phyloP scores from a whole-genome alignment of 306 rosid species.

The Ammopiptanthus mongolicus region DNA sequence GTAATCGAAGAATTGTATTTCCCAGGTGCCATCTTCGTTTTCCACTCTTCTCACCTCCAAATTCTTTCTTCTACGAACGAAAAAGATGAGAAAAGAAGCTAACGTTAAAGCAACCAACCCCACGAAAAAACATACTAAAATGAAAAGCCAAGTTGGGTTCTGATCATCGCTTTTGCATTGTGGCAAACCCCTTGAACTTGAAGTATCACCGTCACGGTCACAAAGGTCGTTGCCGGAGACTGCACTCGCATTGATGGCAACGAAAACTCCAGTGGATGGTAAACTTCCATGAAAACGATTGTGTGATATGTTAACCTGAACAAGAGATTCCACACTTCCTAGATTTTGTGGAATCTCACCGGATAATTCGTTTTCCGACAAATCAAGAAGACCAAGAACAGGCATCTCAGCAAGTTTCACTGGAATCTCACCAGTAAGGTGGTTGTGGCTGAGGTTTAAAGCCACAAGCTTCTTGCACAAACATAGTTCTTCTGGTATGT shows the following conservation, averaged over 20 bases:
- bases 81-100: constrained; percentile 17
- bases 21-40: constrained; percentile 62
- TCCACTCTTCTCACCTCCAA: constrained; percentile 43
- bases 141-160: constrained; percentile 39
- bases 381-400: constrained; percentile 70
- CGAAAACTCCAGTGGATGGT: constrained; percentile 73
- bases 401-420: constrained; percentile 48
- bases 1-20: constrained; percentile 48
- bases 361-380: constrained; percentile 64
- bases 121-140: constrained; percentile 33
- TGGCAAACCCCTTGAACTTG: constrained; percentile 50
- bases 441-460: constrained; percentile 64
- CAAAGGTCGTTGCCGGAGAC: constrained; percentile 76
- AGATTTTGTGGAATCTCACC: constrained; percentile 66
- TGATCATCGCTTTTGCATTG: constrained; percentile 33
- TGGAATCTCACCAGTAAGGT: constrained; percentile 55
- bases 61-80: constrained; percentile 33
- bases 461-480: constrained; percentile 60
- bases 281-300: constrained; percentile 65
- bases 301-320: constrained; percentile 71
- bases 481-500: constrained; percentile 51
- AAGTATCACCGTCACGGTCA: no score
- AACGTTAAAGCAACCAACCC: constrained; percentile 27
- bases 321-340: constrained; percentile 58
- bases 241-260: constrained; percentile 64